Evolutionary conservation across 1,284 basidiomycete species (phyloP).

Genomic region (Irpex lacteus): DNA sequence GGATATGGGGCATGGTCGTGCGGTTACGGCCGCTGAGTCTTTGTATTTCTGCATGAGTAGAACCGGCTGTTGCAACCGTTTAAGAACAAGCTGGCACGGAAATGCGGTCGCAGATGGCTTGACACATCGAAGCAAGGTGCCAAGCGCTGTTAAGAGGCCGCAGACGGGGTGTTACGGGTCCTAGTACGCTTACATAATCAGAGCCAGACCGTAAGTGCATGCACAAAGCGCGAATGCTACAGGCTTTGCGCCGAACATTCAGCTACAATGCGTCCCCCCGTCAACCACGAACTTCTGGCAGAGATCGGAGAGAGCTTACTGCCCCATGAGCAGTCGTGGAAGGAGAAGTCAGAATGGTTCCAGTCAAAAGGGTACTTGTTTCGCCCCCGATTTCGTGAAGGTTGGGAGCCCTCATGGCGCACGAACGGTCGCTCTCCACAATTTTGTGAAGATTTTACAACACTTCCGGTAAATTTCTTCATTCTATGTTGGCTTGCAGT

Average conservation of each 20-base stretch:
- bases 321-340: constrained; percentile 5
- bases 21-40: no score
- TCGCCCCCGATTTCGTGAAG: constrained; percentile 8
- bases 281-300: background rate
- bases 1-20: no score
- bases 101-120: no score
- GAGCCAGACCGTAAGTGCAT: background rate
- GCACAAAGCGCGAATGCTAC: background rate
- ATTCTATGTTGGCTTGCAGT: background rate
- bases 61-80: no score
- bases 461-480: background rate
- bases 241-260: background rate
- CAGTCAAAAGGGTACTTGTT: constrained; percentile 11
- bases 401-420: constrained; percentile 12
- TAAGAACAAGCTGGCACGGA: no score
- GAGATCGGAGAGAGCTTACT: background rate
- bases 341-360: constrained; percentile 9
- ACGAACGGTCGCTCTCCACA: background rate
- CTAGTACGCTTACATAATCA: no score
- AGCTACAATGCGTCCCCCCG: background rate
- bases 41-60: no score
- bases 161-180: no score
- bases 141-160: no score
- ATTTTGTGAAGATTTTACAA: constrained; percentile 1
- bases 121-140: no score